phyloP scores from a whole-genome alignment of 495 filamentous ascomycete species.

The Penicillium atrosanguineum region DNA sequence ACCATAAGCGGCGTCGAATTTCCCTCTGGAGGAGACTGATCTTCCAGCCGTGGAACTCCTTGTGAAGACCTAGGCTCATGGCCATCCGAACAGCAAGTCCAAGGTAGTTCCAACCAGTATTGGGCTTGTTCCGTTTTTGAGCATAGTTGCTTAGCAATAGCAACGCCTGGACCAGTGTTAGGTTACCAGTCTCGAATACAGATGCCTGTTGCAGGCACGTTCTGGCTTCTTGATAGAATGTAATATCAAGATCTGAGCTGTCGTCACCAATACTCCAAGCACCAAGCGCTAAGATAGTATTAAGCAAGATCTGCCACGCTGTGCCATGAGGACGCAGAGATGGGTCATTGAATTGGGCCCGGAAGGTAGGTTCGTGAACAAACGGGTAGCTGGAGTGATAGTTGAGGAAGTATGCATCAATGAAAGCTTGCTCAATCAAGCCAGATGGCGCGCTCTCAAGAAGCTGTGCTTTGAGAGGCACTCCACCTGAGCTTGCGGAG shows the following conservation, averaged over 20 bases:
- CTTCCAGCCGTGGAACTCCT: slow-evolving; percentile 54
- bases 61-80: slow-evolving; percentile 54
- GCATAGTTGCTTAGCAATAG: slow-evolving; percentile 52
- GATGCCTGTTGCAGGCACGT: slow-evolving; percentile 43
- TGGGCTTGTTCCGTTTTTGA: slow-evolving; percentile 56
- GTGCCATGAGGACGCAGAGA: slow-evolving; percentile 46
- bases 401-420: slow-evolving; percentile 51
- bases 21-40: slow-evolving; percentile 50
- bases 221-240: slow-evolving; percentile 48
- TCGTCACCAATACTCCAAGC: slow-evolving; percentile 52
- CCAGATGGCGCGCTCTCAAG: slow-evolving; percentile 43
- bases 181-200: slow-evolving; percentile 51
- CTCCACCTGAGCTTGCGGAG: slow-evolving; percentile 30
- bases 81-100: slow-evolving; percentile 52
- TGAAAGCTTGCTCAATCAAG: slow-evolving; percentile 44
- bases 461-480: slow-evolving; percentile 41
- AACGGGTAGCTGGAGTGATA: slow-evolving; percentile 57
- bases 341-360: slow-evolving; percentile 53
- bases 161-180: slow-evolving; percentile 51
- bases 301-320: slow-evolving; percentile 52
- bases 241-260: slow-evolving; percentile 46
- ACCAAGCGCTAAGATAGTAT: slow-evolving; percentile 51
- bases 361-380: slow-evolving; percentile 53
- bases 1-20: slow-evolving; percentile 45
- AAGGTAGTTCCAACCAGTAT: slow-evolving; percentile 55